Base-by-base conservation (phyloP, 1,284 basidiomycete genomes). In the Heterobasidion occidentale region DNA sequence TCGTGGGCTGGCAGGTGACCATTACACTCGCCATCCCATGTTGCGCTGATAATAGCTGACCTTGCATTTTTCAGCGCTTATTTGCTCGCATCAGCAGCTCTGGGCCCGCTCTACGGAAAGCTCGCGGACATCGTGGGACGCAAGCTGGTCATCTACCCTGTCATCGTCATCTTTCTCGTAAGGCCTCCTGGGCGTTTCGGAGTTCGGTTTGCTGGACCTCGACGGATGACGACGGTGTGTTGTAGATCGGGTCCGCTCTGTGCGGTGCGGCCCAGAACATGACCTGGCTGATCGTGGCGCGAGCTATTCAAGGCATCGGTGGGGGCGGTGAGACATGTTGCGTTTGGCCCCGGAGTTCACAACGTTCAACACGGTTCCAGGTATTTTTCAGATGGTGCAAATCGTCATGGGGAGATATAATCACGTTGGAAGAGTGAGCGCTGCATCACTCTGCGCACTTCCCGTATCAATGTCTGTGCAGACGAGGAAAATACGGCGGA, bases 301-400 rank as follows among this genome's bases (percentile, higher is more conserved):
- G 92, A 61, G 91, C 88, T 1, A 74, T 94, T 0, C 92, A 94
- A 67, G 92, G 91, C 11, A 80, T 92, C 33, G 91, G 91, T 33
- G 90, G 90, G 3, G 89, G 90, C 11, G 89, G 87, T 2, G 38
- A 11, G 38, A 12, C 11, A 12, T 42, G 38, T 42, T 42, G 11
- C n/a, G 6, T 6, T 27, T 6, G 27, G 27, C 27, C 27, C 27
- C 27, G 27, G 27, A 27, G 27, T 27, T 27, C 6, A 27, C 27
- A 27, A 6, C 27, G 27, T 27, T 27, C 5, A 27, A 27, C 6
- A 27, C 4, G 6, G 4, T 27, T 42, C 12, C 38, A 42, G 38
- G 38, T 7, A 86, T 90, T 58, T 75, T 89, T 8, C 80, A 79
- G 55, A 70, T 84, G 42, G 74, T 77, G 3, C 71, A 90, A 53